Conservation (phyloP, 805 yeast genomes). For the Isabelozyma heimii region DNA sequence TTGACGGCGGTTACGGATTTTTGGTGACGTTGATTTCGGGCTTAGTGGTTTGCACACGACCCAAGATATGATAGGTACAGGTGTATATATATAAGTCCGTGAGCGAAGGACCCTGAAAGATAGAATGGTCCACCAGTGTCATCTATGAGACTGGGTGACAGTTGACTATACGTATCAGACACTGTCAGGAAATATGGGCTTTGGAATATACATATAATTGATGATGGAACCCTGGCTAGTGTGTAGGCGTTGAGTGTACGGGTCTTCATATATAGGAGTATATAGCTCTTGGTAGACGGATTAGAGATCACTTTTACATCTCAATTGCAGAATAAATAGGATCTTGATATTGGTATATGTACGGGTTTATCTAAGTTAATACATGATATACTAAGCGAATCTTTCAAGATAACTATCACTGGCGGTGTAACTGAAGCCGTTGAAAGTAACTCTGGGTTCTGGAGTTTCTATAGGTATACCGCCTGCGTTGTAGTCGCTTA, state of each 20-base stretch:
- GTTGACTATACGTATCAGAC: no score
- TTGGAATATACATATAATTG: no score
- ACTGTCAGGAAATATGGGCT: no score
- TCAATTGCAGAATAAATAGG: no score
- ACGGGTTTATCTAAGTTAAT: background rate
- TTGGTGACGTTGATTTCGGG: background rate
- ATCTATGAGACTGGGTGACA: no score
- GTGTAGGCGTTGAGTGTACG: no score
- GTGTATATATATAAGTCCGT: background rate
- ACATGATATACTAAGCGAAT: conserved; percentile 5
- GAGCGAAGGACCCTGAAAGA: no score
- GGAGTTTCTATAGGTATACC: conserved; percentile 3
- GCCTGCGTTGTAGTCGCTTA: conserved; percentile 26
- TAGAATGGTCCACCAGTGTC: no score
- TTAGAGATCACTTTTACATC: no score
- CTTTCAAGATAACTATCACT: conserved; percentile 25
- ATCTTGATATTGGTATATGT: background rate
- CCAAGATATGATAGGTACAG: background rate
- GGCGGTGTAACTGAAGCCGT: conserved; percentile 34
- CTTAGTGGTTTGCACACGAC: background rate
- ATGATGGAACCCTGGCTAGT: no score
- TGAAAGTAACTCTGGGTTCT: conserved; percentile 9
- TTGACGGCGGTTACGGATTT: background rate
- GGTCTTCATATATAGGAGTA: no score
- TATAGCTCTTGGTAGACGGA: no score